Evolutionary conservation across 1,139 yeast genomes (phyloP).

Genomic region (Meyerozyma guilliermondii): DNA sequence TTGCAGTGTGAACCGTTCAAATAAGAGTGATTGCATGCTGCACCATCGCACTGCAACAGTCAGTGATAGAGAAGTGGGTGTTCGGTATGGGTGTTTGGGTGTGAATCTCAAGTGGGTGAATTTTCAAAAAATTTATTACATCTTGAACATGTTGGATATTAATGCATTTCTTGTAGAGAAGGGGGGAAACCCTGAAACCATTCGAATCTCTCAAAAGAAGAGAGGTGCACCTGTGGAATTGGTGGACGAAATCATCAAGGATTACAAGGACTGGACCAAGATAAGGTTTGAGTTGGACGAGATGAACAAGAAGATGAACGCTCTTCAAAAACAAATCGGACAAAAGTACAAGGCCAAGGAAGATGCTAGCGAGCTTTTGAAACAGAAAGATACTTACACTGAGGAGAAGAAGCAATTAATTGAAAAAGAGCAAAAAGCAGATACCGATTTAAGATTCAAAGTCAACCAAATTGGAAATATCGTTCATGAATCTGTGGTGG

Average conservation of each 20-base stretch:
- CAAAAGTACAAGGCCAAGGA: constrained; percentile 89
- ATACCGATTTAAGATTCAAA: constrained; percentile 65
- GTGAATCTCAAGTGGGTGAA: neutral
- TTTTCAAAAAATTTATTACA: neutral
- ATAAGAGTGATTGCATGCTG: constrained; percentile 34
- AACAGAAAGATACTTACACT: constrained; percentile 70
- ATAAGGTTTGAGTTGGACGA: constrained; percentile 91
- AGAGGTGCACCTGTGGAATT: constrained; percentile 93
- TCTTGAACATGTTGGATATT: constrained; percentile 74
- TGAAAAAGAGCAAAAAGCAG: constrained; percentile 74
- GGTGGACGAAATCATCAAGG: constrained; percentile 90
- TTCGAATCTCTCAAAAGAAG: constrained; percentile 84
- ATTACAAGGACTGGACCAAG: constrained; percentile 89
- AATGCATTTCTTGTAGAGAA: constrained; percentile 87
- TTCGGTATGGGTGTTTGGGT: neutral
- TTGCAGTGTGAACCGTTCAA: constrained; percentile 27
- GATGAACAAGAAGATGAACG: constrained; percentile 79
- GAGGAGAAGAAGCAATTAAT: constrained; percentile 64
- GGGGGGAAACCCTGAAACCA: constrained; percentile 91
- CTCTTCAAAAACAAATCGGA: constrained; percentile 89
- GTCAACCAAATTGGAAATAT: constrained; percentile 90
- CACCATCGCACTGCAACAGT: neutral
- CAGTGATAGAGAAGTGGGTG: neutral
- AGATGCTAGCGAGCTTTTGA: constrained; percentile 80
- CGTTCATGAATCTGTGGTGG: constrained; percentile 87